Evolutionary conservation across 345 rosid genomes (phyloP), one percentile per base, ranked within the genome.

Genomic region (Eucalyptus marginata): DNA sequence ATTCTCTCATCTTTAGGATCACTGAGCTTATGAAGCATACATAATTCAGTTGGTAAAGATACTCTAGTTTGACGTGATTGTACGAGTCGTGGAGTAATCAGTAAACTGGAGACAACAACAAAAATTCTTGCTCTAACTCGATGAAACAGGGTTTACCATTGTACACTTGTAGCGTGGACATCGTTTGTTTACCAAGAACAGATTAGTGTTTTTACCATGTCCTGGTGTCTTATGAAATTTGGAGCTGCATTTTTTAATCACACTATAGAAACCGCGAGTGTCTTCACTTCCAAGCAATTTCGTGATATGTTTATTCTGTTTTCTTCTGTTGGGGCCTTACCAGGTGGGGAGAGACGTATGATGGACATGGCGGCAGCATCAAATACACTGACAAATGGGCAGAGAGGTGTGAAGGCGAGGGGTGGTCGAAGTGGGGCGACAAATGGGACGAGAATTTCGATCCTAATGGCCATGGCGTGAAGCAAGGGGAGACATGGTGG

Each of bases 331-430:
- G 47, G 47, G 54, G 27, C 49, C 33, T 27, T 87, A 87, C 16
- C 90, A 97, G 99, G 95, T 96, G 99, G 99, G 99, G 99, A 71
- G 99, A 97, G 91, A 92, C 94, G 89, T 96, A 97, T 49, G 98
- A 97, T 31, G 99, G 99, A 31, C 95, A 93, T 86, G 98, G 99
- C 3, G 98, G 97, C 56, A 97, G 98, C 94, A 89, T 91, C 81
- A 97, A 97, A 90, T 97, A 97, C 91, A 96, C 99, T 0, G 99
- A 97, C 92, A 97, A 96, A 91, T 97, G 99, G 99, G 99, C 99
- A 0, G 99, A 96, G 92, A 93, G 97, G 24, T 92, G 95, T 81
- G 96, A 96, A 89, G 99, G 94, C 3, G 97, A 94, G 40, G 95
- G 96, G 33, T 96, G 99, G 99, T 91, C 98, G 46, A 97, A 96